Percentiles rank a stretch among this genome's conserved stretches.
phyloP scores from a whole-genome alignment of 345 rosid genomes.

The Salix exigua region DNA sequence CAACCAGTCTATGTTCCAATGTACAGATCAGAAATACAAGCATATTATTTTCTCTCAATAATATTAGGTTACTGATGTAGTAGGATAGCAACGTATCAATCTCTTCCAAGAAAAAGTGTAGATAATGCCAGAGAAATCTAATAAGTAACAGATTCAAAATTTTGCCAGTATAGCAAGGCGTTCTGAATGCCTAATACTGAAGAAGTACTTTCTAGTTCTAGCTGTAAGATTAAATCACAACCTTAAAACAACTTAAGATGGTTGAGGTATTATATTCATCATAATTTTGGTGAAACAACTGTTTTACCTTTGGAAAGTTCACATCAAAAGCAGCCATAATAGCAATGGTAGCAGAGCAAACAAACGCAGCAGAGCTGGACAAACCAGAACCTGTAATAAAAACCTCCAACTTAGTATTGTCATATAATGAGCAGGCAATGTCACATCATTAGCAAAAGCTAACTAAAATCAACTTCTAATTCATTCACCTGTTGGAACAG shows the following conservation, averaged over 20 bases:
- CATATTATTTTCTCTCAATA: background rate
- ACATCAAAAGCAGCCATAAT: constrained; percentile 76
- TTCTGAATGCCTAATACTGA: background rate
- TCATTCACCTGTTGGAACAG: constrained; percentile 77
- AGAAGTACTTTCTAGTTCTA: background rate
- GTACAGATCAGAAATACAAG: background rate
- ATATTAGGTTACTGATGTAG: background rate
- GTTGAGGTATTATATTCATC: background rate
- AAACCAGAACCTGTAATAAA: constrained; percentile 72
- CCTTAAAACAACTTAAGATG: background rate
- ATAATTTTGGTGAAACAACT: background rate
- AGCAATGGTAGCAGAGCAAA: constrained; percentile 88
- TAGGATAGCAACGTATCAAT: background rate
- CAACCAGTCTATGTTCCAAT: background rate
- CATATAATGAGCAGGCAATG: background rate
- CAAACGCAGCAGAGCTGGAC: constrained; percentile 96
- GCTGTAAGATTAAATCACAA: background rate
- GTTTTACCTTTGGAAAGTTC: constrained; percentile 69
- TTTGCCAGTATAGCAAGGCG: background rate
- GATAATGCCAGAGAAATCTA: background rate
- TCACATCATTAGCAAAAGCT: background rate
- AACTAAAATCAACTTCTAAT: background rate
- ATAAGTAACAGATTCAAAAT: background rate
- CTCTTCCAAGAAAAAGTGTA: background rate
- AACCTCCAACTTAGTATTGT: background rate